A percentile compares a stretch with the other conserved stretches of the same genome.
phyloP scores from a whole-genome alignment of 2,329 filamentous ascomycete species.

The Trichoderma lentiforme region DNA sequence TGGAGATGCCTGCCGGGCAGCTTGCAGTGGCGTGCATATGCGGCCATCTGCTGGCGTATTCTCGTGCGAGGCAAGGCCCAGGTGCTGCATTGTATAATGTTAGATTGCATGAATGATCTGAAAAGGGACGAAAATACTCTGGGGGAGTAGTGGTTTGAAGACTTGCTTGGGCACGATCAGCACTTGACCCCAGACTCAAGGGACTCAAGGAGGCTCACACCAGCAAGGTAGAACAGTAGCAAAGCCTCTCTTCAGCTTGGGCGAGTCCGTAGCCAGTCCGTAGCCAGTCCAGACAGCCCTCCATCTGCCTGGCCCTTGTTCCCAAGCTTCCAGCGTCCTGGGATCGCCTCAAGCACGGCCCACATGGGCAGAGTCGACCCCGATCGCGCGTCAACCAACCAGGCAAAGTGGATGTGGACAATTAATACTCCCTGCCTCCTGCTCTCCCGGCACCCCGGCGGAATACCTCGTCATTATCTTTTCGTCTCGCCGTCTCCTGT shows the following conservation, averaged over 20 bases:
- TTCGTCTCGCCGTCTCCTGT: conserved; percentile 15
- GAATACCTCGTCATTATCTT: conserved; percentile 16
- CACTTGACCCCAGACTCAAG: background rate
- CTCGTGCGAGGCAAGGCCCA: background rate
- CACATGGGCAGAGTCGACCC: conserved; percentile 17
- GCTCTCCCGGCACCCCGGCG: conserved; percentile 8
- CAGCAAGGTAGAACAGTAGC: background rate
- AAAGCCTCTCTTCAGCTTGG: background rate
- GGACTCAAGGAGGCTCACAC: background rate
- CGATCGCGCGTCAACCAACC: conserved; percentile 19
- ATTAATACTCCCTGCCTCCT: conserved; percentile 17
- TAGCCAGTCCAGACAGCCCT: background rate
- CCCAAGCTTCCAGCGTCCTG: conserved; percentile 16
- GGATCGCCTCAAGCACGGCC: conserved; percentile 20
- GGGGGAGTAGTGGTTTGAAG: background rate
- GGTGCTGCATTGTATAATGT: background rate
- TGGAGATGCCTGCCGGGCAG: background rate
- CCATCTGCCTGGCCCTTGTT: conserved; percentile 9
- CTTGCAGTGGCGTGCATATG: background rate
- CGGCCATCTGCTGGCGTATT: background rate
- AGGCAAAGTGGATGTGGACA: conserved; percentile 16
- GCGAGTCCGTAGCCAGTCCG: background rate
- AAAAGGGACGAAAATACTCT: background rate
- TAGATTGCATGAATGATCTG: background rate
- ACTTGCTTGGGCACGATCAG: background rate